A percentile compares a stretch with the other conserved stretches of the same genome.
Conservation (phyloP, 257 asterid species). For the Nicotiana obtusifolia region DNA sequence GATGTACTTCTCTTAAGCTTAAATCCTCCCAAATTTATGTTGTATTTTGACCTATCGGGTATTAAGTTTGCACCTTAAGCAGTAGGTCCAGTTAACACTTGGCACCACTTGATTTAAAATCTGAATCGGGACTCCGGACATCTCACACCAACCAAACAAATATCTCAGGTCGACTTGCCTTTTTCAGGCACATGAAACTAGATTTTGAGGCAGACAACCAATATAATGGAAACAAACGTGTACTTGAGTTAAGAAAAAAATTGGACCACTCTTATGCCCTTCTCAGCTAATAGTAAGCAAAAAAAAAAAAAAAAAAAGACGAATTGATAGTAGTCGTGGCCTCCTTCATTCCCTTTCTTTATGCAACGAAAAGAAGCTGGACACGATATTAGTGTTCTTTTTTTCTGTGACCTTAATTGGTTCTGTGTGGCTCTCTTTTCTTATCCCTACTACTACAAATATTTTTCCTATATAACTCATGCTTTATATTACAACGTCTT, state of each 20-base stretch:
- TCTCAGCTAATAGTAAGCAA: neutral
- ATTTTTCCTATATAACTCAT: constrained; percentile 15
- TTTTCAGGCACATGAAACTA: neutral
- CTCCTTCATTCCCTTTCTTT: constrained; percentile 37
- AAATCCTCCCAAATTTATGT: too few species aligned
- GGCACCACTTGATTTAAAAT: too few species aligned
- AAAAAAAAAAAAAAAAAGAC: neutral
- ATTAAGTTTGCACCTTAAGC: too few species aligned
- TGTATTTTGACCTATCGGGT: neutral
- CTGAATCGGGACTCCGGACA: too few species aligned
- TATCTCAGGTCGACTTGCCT: neutral
- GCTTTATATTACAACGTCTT: constrained; percentile 24
- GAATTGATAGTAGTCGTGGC: constrained; percentile 59
- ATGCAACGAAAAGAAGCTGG: constrained; percentile 32
- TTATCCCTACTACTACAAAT: constrained; percentile 42
- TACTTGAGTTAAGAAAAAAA: neutral
- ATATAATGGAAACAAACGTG: neutral
- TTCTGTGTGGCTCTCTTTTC: constrained; percentile 88
- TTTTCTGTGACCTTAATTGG: constrained; percentile 37
- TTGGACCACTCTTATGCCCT: neutral
- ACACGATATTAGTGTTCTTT: constrained; percentile 26
- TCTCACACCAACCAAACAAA: neutral
- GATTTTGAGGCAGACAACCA: neutral
- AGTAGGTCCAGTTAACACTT: too few species aligned
- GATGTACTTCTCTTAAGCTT: too few species aligned